phyloP scores from a whole-genome alignment of 2,329 filamentous ascomycete species.

The Fonsecaea multimorphosa region DNA sequence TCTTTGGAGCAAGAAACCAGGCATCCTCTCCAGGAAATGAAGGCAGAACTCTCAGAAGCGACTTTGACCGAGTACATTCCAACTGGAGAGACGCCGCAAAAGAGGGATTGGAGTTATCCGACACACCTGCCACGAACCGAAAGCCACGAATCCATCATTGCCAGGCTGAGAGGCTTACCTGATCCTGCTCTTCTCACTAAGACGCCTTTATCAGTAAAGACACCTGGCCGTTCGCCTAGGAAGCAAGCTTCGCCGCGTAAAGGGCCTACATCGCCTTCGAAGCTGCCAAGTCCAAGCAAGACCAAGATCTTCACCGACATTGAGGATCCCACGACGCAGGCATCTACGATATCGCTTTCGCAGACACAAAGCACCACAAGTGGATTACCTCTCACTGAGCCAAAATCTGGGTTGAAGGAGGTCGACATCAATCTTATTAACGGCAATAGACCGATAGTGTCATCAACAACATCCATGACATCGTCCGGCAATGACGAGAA shows the following conservation, averaged over 20 bases:
- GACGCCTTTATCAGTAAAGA: constrained; percentile 41
- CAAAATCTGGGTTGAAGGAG: constrained; percentile 52
- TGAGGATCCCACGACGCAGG: constrained; percentile 46
- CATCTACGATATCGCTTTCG: constrained; percentile 41
- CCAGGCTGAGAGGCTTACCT: constrained; percentile 54
- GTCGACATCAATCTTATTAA: constrained; percentile 57
- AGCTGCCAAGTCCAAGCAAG: constrained; percentile 55
- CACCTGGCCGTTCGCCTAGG: constrained; percentile 38
- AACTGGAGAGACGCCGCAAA: constrained; percentile 86
- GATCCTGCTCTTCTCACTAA: constrained; percentile 35
- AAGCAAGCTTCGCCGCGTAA: constrained; percentile 38
- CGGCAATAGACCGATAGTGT: constrained; percentile 16
- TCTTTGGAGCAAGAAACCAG: constrained; percentile 29
- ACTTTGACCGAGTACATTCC: constrained; percentile 78
- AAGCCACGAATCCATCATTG: constrained; percentile 62
- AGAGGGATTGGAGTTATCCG: constrained; percentile 80
- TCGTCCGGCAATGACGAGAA: constrained; percentile 32
- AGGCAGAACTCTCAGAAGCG: constrained; percentile 69
- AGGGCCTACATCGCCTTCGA: constrained; percentile 34
- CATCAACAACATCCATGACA: constrained; percentile 17
- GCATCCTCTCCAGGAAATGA: constrained; percentile 54
- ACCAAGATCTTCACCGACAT: constrained; percentile 60
- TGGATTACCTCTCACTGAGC: constrained; percentile 8
- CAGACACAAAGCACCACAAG: constrained; percentile 29
- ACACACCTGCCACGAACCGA: constrained; percentile 78